Evolutionary conservation across 2,329 filamentous ascomycete genomes (phyloP).

Genomic region (Cercospora janseana): DNA sequence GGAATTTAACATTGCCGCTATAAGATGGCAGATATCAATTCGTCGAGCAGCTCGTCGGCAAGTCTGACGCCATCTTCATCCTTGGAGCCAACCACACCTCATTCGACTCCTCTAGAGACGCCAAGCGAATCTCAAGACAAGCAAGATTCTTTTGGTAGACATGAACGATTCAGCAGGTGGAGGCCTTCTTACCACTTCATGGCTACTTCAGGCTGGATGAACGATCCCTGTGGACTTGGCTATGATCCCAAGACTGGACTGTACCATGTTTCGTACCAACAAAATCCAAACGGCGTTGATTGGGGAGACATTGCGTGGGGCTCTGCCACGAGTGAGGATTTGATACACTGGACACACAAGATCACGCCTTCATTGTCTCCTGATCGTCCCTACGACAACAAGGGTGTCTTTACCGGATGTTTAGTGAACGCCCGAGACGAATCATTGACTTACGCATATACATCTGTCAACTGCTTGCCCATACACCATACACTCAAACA

Average conservation of each 20-base stretch:
- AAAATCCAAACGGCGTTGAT: conserved; percentile 44
- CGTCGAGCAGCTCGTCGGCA: conserved; percentile 12
- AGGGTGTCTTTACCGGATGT: conserved; percentile 47
- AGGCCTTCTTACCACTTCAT: conserved; percentile 40
- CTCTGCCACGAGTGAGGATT: conserved; percentile 40
- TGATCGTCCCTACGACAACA: conserved; percentile 39
- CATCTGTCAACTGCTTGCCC: conserved; percentile 42
- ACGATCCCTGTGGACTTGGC: conserved; percentile 46
- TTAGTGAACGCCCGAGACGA: conserved; percentile 35
- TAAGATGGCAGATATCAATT: conserved; percentile 11
- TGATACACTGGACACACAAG: conserved; percentile 41
- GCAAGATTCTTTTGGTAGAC: conserved; percentile 9
- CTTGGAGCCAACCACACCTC: conserved; percentile 8
- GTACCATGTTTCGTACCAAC: conserved; percentile 47
- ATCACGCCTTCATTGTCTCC: conserved; percentile 37
- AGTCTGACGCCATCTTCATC: conserved; percentile 10
- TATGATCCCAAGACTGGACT: conserved; percentile 42
- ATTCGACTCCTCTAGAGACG: background rate
- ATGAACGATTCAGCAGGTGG: conserved; percentile 23
- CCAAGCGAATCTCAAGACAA: background rate
- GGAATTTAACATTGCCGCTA: background rate
- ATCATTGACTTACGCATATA: conserved; percentile 42
- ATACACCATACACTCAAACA: conserved; percentile 45
- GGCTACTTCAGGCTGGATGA: conserved; percentile 44
- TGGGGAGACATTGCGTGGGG: conserved; percentile 48